Evolutionary conservation across 2,329 filamentous ascomycete genomes (phyloP).

Genomic region (Phaeomoniella chlamydospora): DNA sequence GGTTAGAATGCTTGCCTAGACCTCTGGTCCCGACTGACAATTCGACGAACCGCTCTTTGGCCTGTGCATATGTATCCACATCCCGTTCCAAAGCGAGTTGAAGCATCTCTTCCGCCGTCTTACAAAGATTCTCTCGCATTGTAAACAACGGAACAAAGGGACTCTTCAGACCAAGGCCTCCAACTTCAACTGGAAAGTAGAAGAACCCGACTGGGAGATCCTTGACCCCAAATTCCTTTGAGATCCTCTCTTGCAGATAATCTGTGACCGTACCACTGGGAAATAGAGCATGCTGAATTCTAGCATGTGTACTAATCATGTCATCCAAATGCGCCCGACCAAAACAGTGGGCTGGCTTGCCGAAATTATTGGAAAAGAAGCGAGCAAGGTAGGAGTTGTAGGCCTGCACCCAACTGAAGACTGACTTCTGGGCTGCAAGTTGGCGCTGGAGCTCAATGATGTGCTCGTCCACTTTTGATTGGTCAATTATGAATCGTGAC

Average conservation of each 20-base stretch:
- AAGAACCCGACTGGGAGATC: slow-evolving; percentile 36
- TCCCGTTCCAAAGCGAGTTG: slow-evolving; percentile 22
- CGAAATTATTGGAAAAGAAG: slow-evolving; percentile 46
- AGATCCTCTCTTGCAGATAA: slow-evolving; percentile 39
- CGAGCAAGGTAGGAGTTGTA: slow-evolving; percentile 44
- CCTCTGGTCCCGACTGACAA: slow-evolving; percentile 2
- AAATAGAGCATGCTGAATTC: slow-evolving; percentile 39
- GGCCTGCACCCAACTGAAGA: slow-evolving; percentile 45
- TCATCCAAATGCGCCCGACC: slow-evolving; percentile 40
- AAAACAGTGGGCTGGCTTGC: slow-evolving; percentile 39
- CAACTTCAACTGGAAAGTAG: slow-evolving; percentile 36
- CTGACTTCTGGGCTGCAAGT: slow-evolving; percentile 37
- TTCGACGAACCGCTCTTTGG: slow-evolving; percentile 18
- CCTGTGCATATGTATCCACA: slow-evolving; percentile 39
- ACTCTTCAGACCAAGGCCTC: slow-evolving; percentile 34
- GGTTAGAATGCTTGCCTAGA: slow-evolving; percentile 1
- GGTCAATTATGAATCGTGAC: slow-evolving; percentile 46
- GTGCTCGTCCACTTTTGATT: slow-evolving; percentile 42
- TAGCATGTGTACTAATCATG: slow-evolving; percentile 35
- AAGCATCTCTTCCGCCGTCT: slow-evolving; percentile 18
- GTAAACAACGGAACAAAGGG: slow-evolving; percentile 33
- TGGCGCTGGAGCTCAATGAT: slow-evolving; percentile 45
- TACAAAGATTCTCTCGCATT: slow-evolving; percentile 28
- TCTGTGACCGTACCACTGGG: slow-evolving; percentile 32
- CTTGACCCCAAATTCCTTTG: slow-evolving; percentile 33